These are phyloP conservation scores for Epichloe brachyelytri DNA, from an alignment of 2,329 filamentous ascomycete species.

Conservation along the genomic window DNA sequence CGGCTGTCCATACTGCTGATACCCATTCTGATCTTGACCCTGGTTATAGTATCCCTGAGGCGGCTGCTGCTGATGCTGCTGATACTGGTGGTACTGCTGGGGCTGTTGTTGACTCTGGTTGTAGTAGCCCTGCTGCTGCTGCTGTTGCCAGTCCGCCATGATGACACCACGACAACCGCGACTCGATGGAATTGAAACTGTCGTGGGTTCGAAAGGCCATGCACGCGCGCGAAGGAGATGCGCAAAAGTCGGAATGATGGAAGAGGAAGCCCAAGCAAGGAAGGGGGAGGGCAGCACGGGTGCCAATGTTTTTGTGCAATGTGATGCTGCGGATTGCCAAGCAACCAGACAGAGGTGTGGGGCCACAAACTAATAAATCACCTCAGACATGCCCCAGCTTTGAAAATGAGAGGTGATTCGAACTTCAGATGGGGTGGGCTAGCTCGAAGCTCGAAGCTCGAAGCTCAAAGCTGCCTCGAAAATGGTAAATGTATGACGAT, in stretches of 20 bases:
- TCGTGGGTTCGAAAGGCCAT: not conserved
- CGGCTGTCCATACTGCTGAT: constrained; percentile 17
- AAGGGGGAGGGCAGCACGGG: not conserved
- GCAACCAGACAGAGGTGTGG: not conserved
- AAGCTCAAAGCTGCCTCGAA: too few relatives aligned
- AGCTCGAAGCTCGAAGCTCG: too few relatives aligned
- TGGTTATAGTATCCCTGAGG: constrained; percentile 7
- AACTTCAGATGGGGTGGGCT: too few relatives aligned
- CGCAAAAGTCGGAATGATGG: not conserved
- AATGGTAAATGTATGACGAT: too few relatives aligned
- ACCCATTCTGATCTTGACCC: constrained; percentile 11
- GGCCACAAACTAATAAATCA: too few relatives aligned
- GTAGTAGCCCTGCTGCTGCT: constrained; percentile 1
- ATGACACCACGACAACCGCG: not conserved
- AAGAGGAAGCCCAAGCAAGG: not conserved
- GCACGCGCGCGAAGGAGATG: not conserved
- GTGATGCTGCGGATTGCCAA: not conserved
- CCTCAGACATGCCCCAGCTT: too few relatives aligned
- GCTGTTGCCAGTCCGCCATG: not conserved
- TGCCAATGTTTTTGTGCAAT: not conserved
- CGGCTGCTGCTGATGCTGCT: constrained; percentile 8
- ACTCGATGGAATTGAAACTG: not conserved
- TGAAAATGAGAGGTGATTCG: too few relatives aligned
- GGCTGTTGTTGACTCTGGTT: constrained; percentile 3
- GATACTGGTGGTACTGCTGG: constrained; percentile 2